phyloP scores from a whole-genome alignment of 164 flowering plant genomes.

The Chloranthus sessilifolius region DNA sequence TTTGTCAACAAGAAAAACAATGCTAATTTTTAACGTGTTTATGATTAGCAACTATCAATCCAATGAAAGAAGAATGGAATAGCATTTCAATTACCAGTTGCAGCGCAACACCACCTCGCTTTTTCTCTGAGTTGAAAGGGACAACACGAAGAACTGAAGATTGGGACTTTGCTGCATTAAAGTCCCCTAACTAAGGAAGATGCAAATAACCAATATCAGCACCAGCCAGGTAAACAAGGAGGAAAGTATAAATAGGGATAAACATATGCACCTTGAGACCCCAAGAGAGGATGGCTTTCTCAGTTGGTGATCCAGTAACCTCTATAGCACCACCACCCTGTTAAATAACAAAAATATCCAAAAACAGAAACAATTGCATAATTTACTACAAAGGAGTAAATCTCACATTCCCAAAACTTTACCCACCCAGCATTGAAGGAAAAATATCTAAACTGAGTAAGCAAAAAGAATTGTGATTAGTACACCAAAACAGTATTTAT shows the following conservation, averaged over 20 bases:
- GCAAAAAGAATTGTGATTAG: too few species aligned
- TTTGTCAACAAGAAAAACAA: too few species aligned
- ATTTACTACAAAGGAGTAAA: too few species aligned
- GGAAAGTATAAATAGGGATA: neutral
- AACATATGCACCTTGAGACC: slow-evolving; percentile 54
- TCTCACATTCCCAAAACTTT: too few species aligned
- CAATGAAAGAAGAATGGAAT: too few species aligned
- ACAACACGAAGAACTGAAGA: slow-evolving; percentile 66
- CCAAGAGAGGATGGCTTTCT: slow-evolving; percentile 88
- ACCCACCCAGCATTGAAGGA: too few species aligned
- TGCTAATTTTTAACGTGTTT: too few species aligned
- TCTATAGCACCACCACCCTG: slow-evolving; percentile 63
- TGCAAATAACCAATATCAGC: slow-evolving; percentile 5
- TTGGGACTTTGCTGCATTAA: slow-evolving; percentile 43
- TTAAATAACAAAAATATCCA: neutral
- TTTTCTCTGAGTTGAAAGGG: slow-evolving; percentile 96
- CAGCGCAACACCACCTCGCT: slow-evolving; percentile 85
- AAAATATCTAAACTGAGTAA: too few species aligned
- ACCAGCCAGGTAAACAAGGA: neutral
- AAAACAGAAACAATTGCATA: too few species aligned
- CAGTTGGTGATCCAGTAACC: slow-evolving; percentile 96
- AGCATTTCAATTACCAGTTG: slow-evolving; percentile 68
- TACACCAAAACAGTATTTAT: too few species aligned
- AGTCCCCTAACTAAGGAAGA: slow-evolving; percentile 59
- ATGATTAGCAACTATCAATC: too few species aligned